Base-by-base conservation (phyloP, 139 green algal species). In the Zygnema cylindricum region DNA sequence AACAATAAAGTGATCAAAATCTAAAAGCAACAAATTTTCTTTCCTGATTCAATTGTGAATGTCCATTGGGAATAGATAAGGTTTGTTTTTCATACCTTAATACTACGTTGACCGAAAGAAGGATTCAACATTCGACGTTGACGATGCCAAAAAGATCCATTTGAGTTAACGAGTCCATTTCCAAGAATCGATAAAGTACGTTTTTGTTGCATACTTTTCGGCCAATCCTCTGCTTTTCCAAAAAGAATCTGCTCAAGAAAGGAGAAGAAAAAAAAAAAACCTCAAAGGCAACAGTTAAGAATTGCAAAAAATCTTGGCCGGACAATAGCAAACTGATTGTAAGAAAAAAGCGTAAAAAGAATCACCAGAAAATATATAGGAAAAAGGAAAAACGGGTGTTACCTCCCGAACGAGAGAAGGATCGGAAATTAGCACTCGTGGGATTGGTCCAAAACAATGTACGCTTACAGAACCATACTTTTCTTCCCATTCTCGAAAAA, bases 51-150 rank as follows among this genome's bases (percentile, higher is more conserved):
- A n/a, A n/a, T n/a, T n/a, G n/a, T n/a, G n/a, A n/a, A n/a, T n/a
- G n/a, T n/a, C n/a, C n/a, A n/a, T n/a, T n/a, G n/a, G n/a, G n/a
- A n/a, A n/a, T n/a, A n/a, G n/a, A n/a, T n/a, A n/a, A n/a, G n/a
- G n/a, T n/a, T n/a, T n/a, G n/a, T n/a, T n/a, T n/a, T n/a, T n/a
- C 76, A 39, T 40, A 81, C 82, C 42, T 87, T 87, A 32, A 87
- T 87, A 0, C 38, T 71, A 0, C 38, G 39, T 2, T 82, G 82
- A 2, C 40, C 55, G 84, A 89, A 89, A 42, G 84, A 75, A 0
- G 84, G 84, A 11, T 73, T 84, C 7, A 89, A 33, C 22, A 89
- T 54, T 36, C 84, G 69, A 30, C 84, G 35, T 54, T 89, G 84
- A 0, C 69, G 69, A 1, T n/a, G 41, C 84, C 84, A 89, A 25